These are phyloP conservation scores for Paramecium octaurelia DNA, from an alignment of 73 alveolate genomes.

Conservation along the genomic window DNA sequence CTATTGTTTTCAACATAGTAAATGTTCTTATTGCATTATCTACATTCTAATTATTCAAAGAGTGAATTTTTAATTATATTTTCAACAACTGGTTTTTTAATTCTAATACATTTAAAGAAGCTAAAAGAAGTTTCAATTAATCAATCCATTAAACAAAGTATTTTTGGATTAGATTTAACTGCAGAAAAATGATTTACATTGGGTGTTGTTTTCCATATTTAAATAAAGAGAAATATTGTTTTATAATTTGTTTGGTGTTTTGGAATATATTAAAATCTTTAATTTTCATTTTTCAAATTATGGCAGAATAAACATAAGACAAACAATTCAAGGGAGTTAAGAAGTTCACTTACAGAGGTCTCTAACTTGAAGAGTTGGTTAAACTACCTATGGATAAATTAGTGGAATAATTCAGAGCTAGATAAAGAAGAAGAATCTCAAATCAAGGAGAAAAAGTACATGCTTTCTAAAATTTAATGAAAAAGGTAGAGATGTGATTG, in stretches of 20 bases:
- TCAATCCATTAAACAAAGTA: constrained; percentile 75
- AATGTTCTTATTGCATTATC: constrained; percentile 76
- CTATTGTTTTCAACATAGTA: constrained; percentile 76
- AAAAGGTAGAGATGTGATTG: neutral
- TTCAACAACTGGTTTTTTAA: constrained; percentile 81
- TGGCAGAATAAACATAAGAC: constrained; percentile 39
- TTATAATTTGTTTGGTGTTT: neutral
- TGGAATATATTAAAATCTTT: constrained; percentile 12
- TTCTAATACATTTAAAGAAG: constrained; percentile 90
- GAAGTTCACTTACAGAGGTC: constrained; percentile 50
- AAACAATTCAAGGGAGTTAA: constrained; percentile 43
- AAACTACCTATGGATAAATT: constrained; percentile 29
- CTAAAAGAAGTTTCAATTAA: constrained; percentile 84
- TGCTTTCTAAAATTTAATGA: constrained; percentile 13
- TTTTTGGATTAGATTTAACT: constrained; percentile 76
- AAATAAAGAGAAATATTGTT: neutral
- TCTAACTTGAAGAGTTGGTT: constrained; percentile 34
- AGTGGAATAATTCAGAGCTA: constrained; percentile 43
- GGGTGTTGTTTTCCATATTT: neutral
- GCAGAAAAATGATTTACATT: too few relatives aligned
- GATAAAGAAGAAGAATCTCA: constrained; percentile 10
- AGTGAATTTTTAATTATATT: constrained; percentile 67
- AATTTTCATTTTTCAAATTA: neutral
- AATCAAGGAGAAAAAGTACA: constrained; percentile 24
- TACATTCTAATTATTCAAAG: constrained; percentile 49